Conservation (phyloP, 2,329 filamentous ascomycete species). For the Fonsecaea erecta region DNA sequence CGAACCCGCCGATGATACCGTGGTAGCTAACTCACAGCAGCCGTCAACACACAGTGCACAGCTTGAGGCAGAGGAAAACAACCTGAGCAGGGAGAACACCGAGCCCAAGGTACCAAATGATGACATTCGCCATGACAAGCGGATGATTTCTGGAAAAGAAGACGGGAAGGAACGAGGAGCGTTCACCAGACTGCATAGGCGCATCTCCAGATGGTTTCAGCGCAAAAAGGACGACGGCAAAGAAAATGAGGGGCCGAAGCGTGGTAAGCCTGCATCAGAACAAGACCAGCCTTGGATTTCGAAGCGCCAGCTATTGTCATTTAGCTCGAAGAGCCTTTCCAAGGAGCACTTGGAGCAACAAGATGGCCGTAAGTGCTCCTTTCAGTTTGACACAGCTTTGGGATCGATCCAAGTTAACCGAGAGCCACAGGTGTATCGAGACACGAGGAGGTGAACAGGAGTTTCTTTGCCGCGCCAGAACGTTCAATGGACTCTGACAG, state of each 20-base stretch:
- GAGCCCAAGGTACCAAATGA: background rate
- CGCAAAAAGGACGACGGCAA: background rate
- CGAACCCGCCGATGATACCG: background rate
- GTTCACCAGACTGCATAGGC: background rate
- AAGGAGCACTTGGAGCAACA: conserved; percentile 18
- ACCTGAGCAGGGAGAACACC: background rate
- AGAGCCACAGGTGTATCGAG: background rate
- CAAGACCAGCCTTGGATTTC: background rate
- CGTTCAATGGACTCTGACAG: background rate
- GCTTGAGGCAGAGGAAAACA: background rate
- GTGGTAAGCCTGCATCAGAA: background rate
- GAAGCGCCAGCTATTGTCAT: background rate
- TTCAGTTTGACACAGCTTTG: background rate
- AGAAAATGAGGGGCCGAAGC: background rate
- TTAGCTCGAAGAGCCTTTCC: conserved; percentile 2
- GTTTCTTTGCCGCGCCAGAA: conserved; percentile 17
- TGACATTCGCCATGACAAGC: background rate
- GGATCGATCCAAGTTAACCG: background rate
- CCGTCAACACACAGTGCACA: background rate
- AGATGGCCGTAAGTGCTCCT: background rate
- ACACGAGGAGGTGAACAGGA: conserved; percentile 15
- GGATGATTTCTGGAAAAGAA: background rate
- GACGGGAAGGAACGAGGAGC: background rate
- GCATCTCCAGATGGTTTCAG: background rate
- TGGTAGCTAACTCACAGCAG: background rate